Evolutionary conservation across 2,329 filamentous ascomycete species (phyloP).

Genomic region (Colletotrichum sp.): DNA sequence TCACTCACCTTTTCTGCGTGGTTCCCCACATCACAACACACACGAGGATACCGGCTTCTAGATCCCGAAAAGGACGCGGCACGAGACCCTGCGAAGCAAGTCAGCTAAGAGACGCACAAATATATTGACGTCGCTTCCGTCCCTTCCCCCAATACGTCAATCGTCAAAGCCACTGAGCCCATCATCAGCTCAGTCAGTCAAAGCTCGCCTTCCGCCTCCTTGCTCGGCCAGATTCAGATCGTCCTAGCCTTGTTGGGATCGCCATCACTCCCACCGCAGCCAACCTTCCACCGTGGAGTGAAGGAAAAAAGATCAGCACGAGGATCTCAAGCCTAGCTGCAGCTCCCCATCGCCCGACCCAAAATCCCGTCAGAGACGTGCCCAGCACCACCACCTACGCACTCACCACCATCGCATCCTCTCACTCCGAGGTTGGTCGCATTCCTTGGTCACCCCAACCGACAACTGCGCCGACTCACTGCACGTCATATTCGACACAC

Average conservation of each 20-base stretch:
- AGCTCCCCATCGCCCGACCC: neutral
- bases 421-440: neutral
- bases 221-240: constrained; percentile 16
- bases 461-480: neutral
- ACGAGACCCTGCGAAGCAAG: constrained; percentile 11
- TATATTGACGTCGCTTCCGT: constrained; percentile 20
- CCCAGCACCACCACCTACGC: neutral
- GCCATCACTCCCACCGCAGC: neutral
- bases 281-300: neutral
- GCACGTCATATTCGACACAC: constrained; percentile 15
- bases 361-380: neutral
- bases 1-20: neutral
- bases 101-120: constrained; percentile 5
- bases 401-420: neutral
- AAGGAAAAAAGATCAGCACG: neutral
- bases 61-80: constrained; percentile 18
- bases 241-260: constrained; percentile 16
- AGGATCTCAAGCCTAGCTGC: neutral
- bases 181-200: neutral
- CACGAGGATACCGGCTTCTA: constrained; percentile 2
- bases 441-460: neutral
- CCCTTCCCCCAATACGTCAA: constrained; percentile 6
- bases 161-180: neutral
- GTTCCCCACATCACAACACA: neutral
- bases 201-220: neutral